Percentiles rank a stretch among this genome's conserved stretches.
Evolutionary conservation across 106 monocot genomes (phyloP).

Genomic region (Platanthera zijinensis): DNA sequence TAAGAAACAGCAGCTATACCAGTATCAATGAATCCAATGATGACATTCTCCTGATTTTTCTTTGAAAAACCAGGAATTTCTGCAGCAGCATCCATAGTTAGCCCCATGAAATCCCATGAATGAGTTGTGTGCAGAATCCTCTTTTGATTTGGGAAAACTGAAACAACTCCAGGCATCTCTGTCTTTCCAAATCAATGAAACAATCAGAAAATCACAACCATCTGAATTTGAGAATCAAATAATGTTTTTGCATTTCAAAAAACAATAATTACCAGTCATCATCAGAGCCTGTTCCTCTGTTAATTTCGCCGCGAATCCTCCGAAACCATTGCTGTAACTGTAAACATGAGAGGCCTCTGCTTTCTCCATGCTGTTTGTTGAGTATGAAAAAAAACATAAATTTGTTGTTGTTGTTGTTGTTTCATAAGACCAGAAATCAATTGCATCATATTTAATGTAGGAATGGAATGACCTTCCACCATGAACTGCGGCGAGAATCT

Average conservation of each 20-base stretch:
- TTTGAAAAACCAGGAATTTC: constrained; percentile 76
- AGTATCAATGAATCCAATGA: constrained; percentile 92
- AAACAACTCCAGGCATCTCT: constrained; percentile 78
- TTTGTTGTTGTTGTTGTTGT: not conserved
- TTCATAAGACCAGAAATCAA: not conserved
- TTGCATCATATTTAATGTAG: not conserved
- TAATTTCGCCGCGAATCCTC: constrained; percentile 88
- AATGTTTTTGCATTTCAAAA: not conserved
- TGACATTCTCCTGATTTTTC: constrained; percentile 90
- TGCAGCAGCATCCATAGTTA: constrained; percentile 37
- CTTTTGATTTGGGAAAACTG: constrained; percentile 68
- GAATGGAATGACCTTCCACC: constrained; percentile 51
- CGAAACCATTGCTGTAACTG: constrained; percentile 61
- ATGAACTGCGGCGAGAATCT: constrained; percentile 71
- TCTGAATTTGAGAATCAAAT: constrained; percentile 3
- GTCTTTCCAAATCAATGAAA: not conserved
- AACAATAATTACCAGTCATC: constrained; percentile 37
- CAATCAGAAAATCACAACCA: not conserved
- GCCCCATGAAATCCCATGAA: constrained; percentile 97
- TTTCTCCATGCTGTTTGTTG: constrained; percentile 39
- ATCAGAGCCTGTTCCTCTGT: constrained; percentile 55
- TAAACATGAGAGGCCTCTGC: constrained; percentile 73
- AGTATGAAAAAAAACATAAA: not conserved
- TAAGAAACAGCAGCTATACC: constrained; percentile 33
- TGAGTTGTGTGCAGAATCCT: constrained; percentile 74